phyloP scores from a whole-genome alignment of 257 asterid genomes.

The Nicotiana tomentosiformis region DNA sequence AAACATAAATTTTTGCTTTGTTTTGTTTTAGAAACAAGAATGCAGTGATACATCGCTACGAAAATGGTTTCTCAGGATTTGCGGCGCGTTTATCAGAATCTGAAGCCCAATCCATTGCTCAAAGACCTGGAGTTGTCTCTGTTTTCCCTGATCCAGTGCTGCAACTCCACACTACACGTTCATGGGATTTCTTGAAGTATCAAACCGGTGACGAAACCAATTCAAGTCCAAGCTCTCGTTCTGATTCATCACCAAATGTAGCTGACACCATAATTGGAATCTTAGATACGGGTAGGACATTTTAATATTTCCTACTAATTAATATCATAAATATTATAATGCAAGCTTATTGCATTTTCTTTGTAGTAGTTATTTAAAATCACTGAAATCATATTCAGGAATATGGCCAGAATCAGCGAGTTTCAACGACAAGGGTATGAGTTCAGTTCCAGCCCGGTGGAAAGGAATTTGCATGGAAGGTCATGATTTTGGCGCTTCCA shows the following conservation, averaged over 20 bases:
- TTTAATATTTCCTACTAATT: no score
- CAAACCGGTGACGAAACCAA: conserved; percentile 30
- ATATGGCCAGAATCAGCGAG: conserved; percentile 79
- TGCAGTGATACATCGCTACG: conserved; percentile 46
- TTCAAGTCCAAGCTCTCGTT: background rate
- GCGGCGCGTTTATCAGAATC: conserved; percentile 56
- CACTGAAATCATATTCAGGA: conserved; percentile 30
- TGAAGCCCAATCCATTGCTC: conserved; percentile 52
- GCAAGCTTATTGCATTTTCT: background rate
- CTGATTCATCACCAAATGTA: conserved; percentile 23
- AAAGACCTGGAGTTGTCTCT: conserved; percentile 63
- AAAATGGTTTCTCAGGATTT: conserved; percentile 59
- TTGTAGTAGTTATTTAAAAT: background rate
- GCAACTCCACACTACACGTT: conserved; percentile 82
- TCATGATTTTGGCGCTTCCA: conserved; percentile 37
- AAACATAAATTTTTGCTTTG: background rate
- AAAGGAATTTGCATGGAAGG: conserved; percentile 73
- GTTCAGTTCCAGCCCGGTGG: conserved; percentile 66
- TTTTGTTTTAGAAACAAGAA: conserved; percentile 34
- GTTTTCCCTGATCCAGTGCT: conserved; percentile 66
- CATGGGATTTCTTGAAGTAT: conserved; percentile 77
- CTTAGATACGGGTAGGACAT: conserved; percentile 58
- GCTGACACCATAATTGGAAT: conserved; percentile 64
- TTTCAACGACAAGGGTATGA: conserved; percentile 11
- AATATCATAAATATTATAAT: no score